Evolutionary conservation across 108 stramenopile species (phyloP).

Genomic region (Licmophora abbreviata): DNA sequence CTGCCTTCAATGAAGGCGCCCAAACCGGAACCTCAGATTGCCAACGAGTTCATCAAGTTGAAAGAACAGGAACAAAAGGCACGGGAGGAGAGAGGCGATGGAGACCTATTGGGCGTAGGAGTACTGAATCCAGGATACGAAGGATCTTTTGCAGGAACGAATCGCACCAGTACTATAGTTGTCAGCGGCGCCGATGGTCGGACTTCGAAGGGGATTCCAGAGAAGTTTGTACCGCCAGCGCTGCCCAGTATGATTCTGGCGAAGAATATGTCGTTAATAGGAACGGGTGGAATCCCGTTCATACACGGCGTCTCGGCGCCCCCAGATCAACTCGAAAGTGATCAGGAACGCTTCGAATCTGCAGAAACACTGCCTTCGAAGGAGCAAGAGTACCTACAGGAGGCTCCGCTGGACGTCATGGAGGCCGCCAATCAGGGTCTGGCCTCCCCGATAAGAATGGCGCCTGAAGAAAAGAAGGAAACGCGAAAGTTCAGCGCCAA

Average conservation of each 20-base stretch:
- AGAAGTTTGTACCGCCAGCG: slow-evolving; percentile 24
- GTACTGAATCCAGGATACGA: slow-evolving; percentile 40
- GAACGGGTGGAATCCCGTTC: no score
- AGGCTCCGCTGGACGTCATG: slow-evolving; percentile 37
- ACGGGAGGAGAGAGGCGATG: slow-evolving; percentile 37
- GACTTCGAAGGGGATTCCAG: slow-evolving; percentile 10
- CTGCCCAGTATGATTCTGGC: slow-evolving; percentile 6
- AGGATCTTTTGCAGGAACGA: slow-evolving; percentile 41
- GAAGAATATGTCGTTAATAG: no score
- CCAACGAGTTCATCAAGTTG: slow-evolving; percentile 62
- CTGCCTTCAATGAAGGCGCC: slow-evolving; percentile 54
- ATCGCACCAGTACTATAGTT: slow-evolving; percentile 37
- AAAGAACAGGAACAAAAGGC: slow-evolving; percentile 60
- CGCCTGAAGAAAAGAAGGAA: no score
- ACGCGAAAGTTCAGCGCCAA: no score
- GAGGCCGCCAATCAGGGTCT: slow-evolving; percentile 71
- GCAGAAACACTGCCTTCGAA: no score
- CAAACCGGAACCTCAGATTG: slow-evolving; percentile 45
- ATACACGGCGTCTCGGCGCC: no score
- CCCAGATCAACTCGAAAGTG: no score
- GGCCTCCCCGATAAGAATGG: no score
- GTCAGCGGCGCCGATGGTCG: slow-evolving; percentile 22
- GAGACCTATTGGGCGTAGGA: slow-evolving; percentile 32
- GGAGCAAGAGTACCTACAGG: no score
- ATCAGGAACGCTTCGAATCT: no score